These are phyloP conservation scores for Xylariaceae sp. DNA, from an alignment of 2,329 filamentous ascomycete genomes.

Conservation along the genomic window DNA sequence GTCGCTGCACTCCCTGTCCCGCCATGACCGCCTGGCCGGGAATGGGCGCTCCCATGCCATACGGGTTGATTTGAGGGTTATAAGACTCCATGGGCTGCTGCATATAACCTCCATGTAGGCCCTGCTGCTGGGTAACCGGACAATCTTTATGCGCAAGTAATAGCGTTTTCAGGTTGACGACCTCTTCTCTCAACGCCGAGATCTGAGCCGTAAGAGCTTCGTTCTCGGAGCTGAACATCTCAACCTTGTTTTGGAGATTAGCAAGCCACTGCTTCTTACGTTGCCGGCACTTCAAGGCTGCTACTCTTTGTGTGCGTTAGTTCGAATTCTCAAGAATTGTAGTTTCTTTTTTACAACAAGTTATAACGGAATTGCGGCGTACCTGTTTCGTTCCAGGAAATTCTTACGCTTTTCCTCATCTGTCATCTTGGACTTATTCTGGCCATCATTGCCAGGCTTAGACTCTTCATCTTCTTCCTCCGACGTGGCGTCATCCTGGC, in stretches of 20 bases:
- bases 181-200: slow-evolving; percentile 80
- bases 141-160: slow-evolving; percentile 95
- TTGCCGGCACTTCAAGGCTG: slow-evolving; percentile 93
- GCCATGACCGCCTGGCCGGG: slow-evolving; percentile 52
- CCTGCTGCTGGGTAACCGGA: slow-evolving; percentile 83
- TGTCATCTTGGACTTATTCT: slow-evolving; percentile 76
- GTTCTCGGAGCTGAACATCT: slow-evolving; percentile 88
- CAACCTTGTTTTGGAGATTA: slow-evolving; percentile 90
- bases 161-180: slow-evolving; percentile 90
- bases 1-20: slow-evolving; percentile 51
- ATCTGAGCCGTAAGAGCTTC: slow-evolving; percentile 82
- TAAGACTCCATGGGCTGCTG: slow-evolving; percentile 53
- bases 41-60: slow-evolving; percentile 53
- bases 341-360: no score
- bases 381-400: slow-evolving; percentile 95
- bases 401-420: slow-evolving; percentile 99
- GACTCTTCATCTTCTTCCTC: slow-evolving; percentile 52
- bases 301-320: slow-evolving; percentile 60
- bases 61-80: slow-evolving; percentile 55
- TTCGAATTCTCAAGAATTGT: background rate
- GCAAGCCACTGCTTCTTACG: slow-evolving; percentile 98
- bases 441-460: slow-evolving; percentile 51
- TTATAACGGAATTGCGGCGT: slow-evolving; percentile 36
- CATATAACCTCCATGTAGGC: slow-evolving; percentile 57
- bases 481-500: slow-evolving; percentile 44